Conservation (phyloP, 345 rosid species). For the Syzygium oleosum region DNA sequence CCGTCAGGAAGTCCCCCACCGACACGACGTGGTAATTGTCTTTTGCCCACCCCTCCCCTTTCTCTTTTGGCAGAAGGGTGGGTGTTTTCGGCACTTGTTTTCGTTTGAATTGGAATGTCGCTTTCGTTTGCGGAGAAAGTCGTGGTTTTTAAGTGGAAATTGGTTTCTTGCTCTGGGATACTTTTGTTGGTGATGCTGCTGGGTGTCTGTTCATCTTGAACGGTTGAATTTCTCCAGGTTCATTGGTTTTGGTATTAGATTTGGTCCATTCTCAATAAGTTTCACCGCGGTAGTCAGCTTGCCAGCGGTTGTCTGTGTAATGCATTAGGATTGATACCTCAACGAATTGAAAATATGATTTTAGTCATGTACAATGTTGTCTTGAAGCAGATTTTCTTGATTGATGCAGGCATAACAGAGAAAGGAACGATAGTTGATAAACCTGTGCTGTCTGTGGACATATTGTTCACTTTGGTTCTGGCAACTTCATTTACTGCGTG, state of each 20-base stretch:
- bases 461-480: neutral
- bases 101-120: neutral
- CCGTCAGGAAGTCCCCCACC: conserved; percentile 36
- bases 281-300: neutral
- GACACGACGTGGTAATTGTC: conserved; percentile 36
- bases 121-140: neutral
- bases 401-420: neutral
- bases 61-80: neutral
- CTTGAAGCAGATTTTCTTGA: neutral
- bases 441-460: neutral
- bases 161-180: neutral
- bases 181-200: neutral
- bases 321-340: neutral
- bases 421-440: neutral
- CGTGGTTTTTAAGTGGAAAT: neutral
- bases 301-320: neutral
- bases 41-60: neutral
- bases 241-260: neutral
- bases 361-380: neutral
- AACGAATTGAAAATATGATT: neutral
- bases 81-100: neutral
- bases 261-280: neutral
- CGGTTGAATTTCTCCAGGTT: neutral
- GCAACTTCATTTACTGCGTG: neutral
- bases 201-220: neutral